These are phyloP conservation scores for Ustilago nuda DNA, from an alignment of 1,284 basidiomycete species.

Conservation along the genomic window DNA sequence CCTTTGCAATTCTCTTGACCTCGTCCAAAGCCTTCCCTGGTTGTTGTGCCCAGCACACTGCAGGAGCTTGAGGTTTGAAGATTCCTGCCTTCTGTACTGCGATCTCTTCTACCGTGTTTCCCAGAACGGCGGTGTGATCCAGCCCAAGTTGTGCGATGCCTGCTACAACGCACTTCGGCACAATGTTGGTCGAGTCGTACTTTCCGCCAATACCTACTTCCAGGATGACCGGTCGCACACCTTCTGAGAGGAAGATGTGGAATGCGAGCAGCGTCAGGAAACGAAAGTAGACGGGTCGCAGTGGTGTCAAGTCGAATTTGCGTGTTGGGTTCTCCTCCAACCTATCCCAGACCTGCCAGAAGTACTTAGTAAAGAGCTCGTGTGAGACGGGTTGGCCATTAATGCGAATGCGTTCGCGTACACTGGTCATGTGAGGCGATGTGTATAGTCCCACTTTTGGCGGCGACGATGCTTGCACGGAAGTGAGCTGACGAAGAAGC, in stretches of 20 bases:
- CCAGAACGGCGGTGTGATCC: slow-evolving; percentile 91
- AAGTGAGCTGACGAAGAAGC: slow-evolving; percentile 56
- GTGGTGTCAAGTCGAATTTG: slow-evolving; percentile 71
- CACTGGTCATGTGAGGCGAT: slow-evolving; percentile 94
- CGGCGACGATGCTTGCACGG: slow-evolving; percentile 39
- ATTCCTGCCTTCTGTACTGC: slow-evolving; percentile 97
- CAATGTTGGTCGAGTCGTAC: slow-evolving; percentile 96
- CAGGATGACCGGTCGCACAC: slow-evolving; percentile 88
- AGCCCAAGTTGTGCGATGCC: slow-evolving; percentile 91
- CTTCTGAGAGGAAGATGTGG: slow-evolving; percentile 84
- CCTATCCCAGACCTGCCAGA: slow-evolving; percentile 96
- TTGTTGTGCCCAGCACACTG: slow-evolving; percentile 87
- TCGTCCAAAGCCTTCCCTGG: slow-evolving; percentile 78
- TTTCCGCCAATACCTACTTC: slow-evolving; percentile 97
- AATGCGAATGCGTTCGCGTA: slow-evolving; percentile 93
- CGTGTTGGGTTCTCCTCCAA: slow-evolving; percentile 75
- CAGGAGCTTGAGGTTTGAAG: slow-evolving; percentile 89
- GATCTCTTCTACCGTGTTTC: slow-evolving; percentile 89
- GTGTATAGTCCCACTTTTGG: slow-evolving; percentile 82
- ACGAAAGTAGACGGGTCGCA: slow-evolving; percentile 92
- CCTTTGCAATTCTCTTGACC: slow-evolving; percentile 77
- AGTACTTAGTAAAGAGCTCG: slow-evolving; percentile 86
- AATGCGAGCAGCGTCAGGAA: slow-evolving; percentile 92
- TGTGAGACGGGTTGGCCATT: slow-evolving; percentile 91
- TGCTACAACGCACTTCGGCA: slow-evolving; percentile 87